Conservation (phyloP, 2,329 filamentous ascomycete genomes). For the Sporothrix pallida region DNA sequence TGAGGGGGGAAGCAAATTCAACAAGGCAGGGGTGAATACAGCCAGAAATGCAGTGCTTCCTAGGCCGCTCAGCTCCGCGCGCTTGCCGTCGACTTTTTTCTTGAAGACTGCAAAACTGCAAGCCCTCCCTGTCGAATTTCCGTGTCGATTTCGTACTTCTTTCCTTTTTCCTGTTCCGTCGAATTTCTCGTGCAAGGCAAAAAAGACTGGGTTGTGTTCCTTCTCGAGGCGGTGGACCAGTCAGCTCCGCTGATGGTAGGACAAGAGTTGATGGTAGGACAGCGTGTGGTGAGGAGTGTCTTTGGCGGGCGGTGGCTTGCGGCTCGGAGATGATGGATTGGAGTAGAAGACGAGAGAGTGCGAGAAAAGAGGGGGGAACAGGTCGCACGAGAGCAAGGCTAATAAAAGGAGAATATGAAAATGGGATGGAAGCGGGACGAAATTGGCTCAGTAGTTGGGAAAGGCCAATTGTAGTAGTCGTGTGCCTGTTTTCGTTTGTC, state of each 20-base stretch:
- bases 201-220: background rate
- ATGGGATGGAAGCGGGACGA: background rate
- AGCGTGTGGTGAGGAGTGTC: slow-evolving; percentile 23
- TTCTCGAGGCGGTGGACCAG: slow-evolving; percentile 3
- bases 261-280: slow-evolving; percentile 30
- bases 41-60: slow-evolving; percentile 14
- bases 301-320: slow-evolving; percentile 30
- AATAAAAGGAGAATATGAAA: slow-evolving; percentile 20
- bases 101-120: background rate
- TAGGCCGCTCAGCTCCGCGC: slow-evolving; percentile 17
- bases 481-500: slow-evolving; percentile 24
- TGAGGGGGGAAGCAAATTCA: background rate
- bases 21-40: slow-evolving; percentile 1
- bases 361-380: background rate
- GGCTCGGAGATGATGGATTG: slow-evolving; percentile 33
- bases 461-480: slow-evolving; percentile 10
- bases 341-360: slow-evolving; percentile 24
- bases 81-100: background rate
- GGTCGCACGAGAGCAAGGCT: slow-evolving; percentile 28
- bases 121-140: background rate
- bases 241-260: slow-evolving; percentile 27
- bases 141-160: background rate
- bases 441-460: slow-evolving; percentile 4
- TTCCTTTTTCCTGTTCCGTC: background rate
- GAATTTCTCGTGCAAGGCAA: background rate